Evolutionary conservation across 495 filamentous ascomycete genomes (phyloP).

Genomic region (Cercophora newfieldiana): DNA sequence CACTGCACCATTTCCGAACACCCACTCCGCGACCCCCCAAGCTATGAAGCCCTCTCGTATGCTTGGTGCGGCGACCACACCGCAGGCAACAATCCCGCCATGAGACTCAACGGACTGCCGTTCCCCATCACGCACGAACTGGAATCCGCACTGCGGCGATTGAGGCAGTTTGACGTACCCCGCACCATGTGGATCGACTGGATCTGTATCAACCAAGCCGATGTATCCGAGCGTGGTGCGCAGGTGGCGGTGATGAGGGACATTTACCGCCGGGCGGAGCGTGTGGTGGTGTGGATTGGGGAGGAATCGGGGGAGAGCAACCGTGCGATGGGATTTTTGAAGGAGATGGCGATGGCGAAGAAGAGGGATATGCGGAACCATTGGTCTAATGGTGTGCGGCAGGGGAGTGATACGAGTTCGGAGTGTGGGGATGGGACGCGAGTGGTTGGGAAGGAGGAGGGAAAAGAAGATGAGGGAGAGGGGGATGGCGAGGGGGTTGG

Average conservation of each 20-base stretch:
- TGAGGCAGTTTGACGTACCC: background rate
- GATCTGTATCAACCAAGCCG: background rate
- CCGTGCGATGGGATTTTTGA: background rate
- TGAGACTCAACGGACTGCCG: background rate
- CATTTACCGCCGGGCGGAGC: background rate
- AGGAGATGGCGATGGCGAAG: slow-evolving; percentile 3
- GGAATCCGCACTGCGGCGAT: background rate
- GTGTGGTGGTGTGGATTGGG: background rate
- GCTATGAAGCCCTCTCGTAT: background rate
- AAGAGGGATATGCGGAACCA: background rate
- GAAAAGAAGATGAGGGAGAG: background rate
- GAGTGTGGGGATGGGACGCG: background rate
- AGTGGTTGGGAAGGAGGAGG: background rate
- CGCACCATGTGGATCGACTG: background rate
- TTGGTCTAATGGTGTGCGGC: background rate
- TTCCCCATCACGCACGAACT: background rate
- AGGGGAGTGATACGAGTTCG: background rate
- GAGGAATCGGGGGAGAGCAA: background rate
- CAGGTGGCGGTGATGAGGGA: background rate
- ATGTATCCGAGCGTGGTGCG: background rate
- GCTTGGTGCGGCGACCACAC: background rate
- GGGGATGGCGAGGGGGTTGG: no score
- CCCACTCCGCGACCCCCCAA: background rate
- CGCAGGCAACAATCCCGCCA: background rate
- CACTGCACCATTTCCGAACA: background rate